Conservation (phyloP, 495 filamentous ascomycete genomes). For the Neurospora pannonica region DNA sequence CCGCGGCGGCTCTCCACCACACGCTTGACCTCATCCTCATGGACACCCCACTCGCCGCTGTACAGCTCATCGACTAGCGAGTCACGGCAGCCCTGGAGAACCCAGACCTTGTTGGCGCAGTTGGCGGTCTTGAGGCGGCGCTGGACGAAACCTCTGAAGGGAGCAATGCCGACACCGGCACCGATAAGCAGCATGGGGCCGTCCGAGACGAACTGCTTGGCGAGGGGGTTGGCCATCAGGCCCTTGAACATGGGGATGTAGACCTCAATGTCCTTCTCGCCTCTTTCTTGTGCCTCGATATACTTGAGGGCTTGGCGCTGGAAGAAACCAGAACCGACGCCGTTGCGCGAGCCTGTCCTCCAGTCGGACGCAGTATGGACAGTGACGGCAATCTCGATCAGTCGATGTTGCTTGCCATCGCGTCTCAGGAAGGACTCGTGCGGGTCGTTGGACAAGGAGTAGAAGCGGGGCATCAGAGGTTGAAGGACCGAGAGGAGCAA, state of each 20-base stretch:
- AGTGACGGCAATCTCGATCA: constrained; percentile 91
- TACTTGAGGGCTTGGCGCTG: constrained; percentile 66
- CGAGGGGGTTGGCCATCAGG: constrained; percentile 95
- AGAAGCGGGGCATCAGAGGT: constrained; percentile 92
- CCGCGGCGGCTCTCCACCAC: constrained; percentile 82
- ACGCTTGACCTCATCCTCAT: constrained; percentile 84
- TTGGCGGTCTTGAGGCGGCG: constrained; percentile 90
- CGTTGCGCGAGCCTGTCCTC: constrained; percentile 56
- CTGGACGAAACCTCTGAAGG: constrained; percentile 95
- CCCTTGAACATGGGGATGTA: constrained; percentile 95
- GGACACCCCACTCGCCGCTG: constrained; percentile 89
- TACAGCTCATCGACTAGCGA: constrained; percentile 90
- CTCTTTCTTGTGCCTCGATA: constrained; percentile 51
- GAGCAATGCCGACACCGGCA: constrained; percentile 91
- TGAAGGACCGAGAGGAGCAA: constrained; percentile 71
- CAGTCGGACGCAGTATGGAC: constrained; percentile 82
- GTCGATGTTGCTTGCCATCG: constrained; percentile 61
- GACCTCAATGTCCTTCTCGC: constrained; percentile 48
- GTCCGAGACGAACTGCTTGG: constrained; percentile 77
- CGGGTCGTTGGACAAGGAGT: constrained; percentile 93
- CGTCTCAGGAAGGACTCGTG: constrained; percentile 64
- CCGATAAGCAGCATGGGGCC: constrained; percentile 97
- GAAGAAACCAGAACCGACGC: constrained; percentile 75
- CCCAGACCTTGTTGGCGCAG: constrained; percentile 99
- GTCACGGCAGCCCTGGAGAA: constrained; percentile 93